Evolutionary conservation across 2,329 filamentous ascomycete species (phyloP).

Genomic region (Fusarium denticulatum): DNA sequence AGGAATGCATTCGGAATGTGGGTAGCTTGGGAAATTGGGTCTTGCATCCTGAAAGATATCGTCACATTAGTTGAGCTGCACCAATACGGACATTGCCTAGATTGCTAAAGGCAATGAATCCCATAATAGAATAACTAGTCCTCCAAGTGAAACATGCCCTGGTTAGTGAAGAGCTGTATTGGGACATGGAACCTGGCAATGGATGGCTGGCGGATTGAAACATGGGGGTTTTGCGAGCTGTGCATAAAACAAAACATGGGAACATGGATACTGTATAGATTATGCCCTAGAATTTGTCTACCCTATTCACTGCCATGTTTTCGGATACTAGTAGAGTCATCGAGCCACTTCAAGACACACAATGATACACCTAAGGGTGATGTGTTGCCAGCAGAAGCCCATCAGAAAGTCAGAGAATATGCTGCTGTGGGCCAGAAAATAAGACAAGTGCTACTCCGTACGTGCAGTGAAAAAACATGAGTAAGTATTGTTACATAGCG

Average conservation of each 20-base stretch:
- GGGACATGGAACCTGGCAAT: neutral
- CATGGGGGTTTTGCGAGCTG: neutral
- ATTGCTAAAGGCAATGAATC: too few species aligned
- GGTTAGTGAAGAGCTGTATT: neutral
- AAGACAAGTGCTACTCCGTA: neutral
- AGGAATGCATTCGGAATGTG: neutral
- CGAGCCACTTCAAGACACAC: neutral
- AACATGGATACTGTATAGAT: neutral
- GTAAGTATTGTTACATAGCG: neutral
- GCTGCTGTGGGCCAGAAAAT: too few species aligned
- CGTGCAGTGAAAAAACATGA: neutral
- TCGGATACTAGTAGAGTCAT: neutral
- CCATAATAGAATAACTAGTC: neutral
- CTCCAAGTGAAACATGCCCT: constrained; percentile 10
- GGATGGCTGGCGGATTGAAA: neutral
- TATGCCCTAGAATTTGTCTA: neutral
- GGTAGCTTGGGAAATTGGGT: neutral
- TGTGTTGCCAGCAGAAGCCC: neutral
- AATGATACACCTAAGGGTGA: too few species aligned
- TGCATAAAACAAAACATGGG: neutral
- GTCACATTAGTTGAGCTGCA: neutral
- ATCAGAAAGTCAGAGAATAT: neutral
- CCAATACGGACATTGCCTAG: neutral
- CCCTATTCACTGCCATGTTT: neutral
- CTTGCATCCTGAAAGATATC: neutral